A percentile compares a stretch with the other conserved stretches of the same genome.
These are phyloP conservation scores for Arthrobotrys sphaeroides DNA, from an alignment of 2,329 filamentous ascomycete species.

Conservation along the genomic window DNA sequence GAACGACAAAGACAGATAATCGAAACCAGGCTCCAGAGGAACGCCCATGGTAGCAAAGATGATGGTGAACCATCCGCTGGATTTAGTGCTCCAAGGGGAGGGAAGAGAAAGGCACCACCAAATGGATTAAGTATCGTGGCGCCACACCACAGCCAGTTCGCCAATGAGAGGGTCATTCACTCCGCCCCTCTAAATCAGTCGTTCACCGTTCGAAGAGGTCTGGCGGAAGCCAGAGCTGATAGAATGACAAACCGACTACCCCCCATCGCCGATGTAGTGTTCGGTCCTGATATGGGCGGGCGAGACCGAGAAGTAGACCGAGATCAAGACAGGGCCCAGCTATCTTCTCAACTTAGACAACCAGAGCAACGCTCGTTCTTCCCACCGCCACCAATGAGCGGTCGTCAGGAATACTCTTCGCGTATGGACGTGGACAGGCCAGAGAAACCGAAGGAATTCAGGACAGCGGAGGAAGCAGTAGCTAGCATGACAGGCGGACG, in stretches of 20 bases:
- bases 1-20: constrained; percentile 96
- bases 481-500: constrained; percentile 89
- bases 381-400: constrained; percentile 58
- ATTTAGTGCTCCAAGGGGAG: constrained; percentile 61
- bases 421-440: constrained; percentile 63
- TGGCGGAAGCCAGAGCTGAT: constrained; percentile 46
- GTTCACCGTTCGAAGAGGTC: constrained; percentile 82
- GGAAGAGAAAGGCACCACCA: constrained; percentile 76
- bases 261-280: constrained; percentile 86
- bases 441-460: constrained; percentile 80
- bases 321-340: constrained; percentile 57
- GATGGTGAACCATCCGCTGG: constrained; percentile 66
- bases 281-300: constrained; percentile 77
- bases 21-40: constrained; percentile 87
- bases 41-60: constrained; percentile 69
- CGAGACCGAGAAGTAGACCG: constrained; percentile 58
- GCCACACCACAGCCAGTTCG: constrained; percentile 89
- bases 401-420: constrained; percentile 73
- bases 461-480: constrained; percentile 94
- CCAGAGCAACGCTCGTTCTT: constrained; percentile 55
- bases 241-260: constrained; percentile 76
- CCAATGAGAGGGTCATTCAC: constrained; percentile 93
- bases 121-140: constrained; percentile 94
- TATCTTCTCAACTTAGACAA: constrained; percentile 50
- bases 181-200: constrained; percentile 94